These are phyloP conservation scores for Vigna nakashimae DNA, from an alignment of 306 rosid genomes.

Conservation along the genomic window DNA sequence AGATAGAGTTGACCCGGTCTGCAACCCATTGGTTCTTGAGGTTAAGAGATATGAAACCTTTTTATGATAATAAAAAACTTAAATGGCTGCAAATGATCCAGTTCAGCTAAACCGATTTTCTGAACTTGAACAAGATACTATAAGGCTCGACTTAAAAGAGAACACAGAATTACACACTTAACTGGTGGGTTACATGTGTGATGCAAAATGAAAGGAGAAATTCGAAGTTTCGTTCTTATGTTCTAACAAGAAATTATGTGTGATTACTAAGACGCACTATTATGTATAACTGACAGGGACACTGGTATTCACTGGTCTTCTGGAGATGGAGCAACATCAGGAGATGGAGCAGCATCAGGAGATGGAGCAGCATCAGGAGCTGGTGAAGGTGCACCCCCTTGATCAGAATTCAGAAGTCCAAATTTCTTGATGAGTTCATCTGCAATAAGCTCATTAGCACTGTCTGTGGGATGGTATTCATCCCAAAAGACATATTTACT, in stretches of 20 bases:
- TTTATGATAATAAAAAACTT: not conserved
- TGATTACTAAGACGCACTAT: conserved; percentile 15
- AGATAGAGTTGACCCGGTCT: not conserved
- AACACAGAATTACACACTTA: conserved; percentile 6
- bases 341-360: conserved; percentile 63
- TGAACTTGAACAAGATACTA: not conserved
- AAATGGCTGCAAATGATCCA: not conserved
- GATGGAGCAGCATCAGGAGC: conserved; percentile 58
- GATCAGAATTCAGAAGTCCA: conserved; percentile 44
- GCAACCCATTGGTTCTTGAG: not conserved
- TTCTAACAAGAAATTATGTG: conserved; percentile 2
- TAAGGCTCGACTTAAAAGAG: not conserved
- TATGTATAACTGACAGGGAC: not conserved
- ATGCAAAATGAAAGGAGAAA: conserved; percentile 29
- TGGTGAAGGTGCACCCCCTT: conserved; percentile 50
- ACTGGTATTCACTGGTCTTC: conserved; percentile 38
- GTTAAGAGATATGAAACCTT: not conserved
- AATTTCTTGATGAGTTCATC: conserved; percentile 89
- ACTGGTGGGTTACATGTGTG: conserved; percentile 16
- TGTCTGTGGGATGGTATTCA: conserved; percentile 92
- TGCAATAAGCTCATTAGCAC: conserved; percentile 82
- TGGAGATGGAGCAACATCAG: conserved; percentile 67
- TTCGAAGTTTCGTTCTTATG: not conserved
- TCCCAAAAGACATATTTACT: conserved; percentile 98
- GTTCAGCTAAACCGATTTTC: not conserved